Evolutionary conservation across 2,329 filamentous ascomycete genomes (phyloP), one percentile per base, ranked within the genome.

Genomic region (Stagonosporopsis chrysanthemi): DNA sequence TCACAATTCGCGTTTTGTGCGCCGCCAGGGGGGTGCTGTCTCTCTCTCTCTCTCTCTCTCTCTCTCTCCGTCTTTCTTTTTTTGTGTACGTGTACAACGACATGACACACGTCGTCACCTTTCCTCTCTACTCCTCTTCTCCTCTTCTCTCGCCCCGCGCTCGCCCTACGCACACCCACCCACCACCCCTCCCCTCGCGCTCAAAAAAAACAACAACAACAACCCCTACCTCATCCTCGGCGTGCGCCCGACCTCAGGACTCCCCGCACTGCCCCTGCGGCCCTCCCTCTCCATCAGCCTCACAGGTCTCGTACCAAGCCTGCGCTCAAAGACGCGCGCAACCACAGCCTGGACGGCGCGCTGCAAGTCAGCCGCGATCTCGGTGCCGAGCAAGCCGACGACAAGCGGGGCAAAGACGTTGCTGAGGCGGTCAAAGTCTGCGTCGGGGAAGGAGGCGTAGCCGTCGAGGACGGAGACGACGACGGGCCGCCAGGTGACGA

Each of bases 391-490:
- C 15, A 99, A 80, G 50, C 96, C 92, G 0, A 98, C 87, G 4
- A 88, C 86, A 15, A 97, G 81, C 2, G 93, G 92, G 71, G 97
- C 97, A 76, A 99, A 98, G 3, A 87, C 87, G 42, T 86, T 82
- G 7, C 97, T 84, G 68, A 98, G 88, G 56, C 88, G 87, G 51
- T 86, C 85, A 68, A 99, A 99, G 40, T 91, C 90, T 23, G 88
- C 84, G 17, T 86, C 83, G 0, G 92, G 90, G 79, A 98, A 97
- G 6, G 87, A 89, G 0, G 88, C 88, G 75, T 94, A 98, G 1
- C 95, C 95, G 71, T 99, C 94, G 9, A 99, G 82, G 8, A 99
- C 95, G 72, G 97, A 95, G 17, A 99, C 92, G 1, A 99, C 95
- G 0, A 99, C 95, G 0, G 95, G 95, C 17, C 95, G 85, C 95